Evolutionary conservation across 495 filamentous ascomycete species (phyloP).

Genomic region (Glarea lozoyensis): DNA sequence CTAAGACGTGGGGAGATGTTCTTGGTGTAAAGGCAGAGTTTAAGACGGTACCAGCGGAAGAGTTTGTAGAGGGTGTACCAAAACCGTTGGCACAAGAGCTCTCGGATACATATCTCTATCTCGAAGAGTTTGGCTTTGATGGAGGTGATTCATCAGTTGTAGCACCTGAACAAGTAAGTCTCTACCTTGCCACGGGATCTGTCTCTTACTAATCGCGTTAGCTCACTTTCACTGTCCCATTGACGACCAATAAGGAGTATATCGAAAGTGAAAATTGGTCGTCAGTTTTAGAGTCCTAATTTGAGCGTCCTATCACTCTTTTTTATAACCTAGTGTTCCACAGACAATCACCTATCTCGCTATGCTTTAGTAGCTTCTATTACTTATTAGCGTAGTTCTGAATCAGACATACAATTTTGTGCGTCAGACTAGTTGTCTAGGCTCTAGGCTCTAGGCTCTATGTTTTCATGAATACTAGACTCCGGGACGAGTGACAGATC

Average conservation of each 20-base stretch:
- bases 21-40: slow-evolving; percentile 6
- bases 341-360: too few relatives aligned
- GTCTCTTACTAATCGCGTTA: not conserved
- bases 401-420: too few relatives aligned
- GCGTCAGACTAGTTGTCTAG: too few relatives aligned
- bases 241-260: not conserved
- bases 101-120: not conserved
- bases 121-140: slow-evolving; percentile 3
- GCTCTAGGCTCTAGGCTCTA: too few relatives aligned
- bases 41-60: slow-evolving; percentile 6
- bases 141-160: not conserved
- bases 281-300: slow-evolving; percentile 1
- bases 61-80: slow-evolving; percentile 12
- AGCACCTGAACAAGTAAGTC: not conserved
- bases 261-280: slow-evolving; percentile 1
- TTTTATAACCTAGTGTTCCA: too few relatives aligned
- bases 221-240: not conserved
- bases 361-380: too few relatives aligned
- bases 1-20: slow-evolving; percentile 18
- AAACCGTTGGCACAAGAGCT: not conserved
- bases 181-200: not conserved
- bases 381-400: too few relatives aligned
- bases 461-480: too few relatives aligned
- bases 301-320: too few relatives aligned
- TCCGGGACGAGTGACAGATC: too few relatives aligned